Base-by-base conservation (phyloP, 306 rosid genomes). In the Quercus variabilis region DNA sequence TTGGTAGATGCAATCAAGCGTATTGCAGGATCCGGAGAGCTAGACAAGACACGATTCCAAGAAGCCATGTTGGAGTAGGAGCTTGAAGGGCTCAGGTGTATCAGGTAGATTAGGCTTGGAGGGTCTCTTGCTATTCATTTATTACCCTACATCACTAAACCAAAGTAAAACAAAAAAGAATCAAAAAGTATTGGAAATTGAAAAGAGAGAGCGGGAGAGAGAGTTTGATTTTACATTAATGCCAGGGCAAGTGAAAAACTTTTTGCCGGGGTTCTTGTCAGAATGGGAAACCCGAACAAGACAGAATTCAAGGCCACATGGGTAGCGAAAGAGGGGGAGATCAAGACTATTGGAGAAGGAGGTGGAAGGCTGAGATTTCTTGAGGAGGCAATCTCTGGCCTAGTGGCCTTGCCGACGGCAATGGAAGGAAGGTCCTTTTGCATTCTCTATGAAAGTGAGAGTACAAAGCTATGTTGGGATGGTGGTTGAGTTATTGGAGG, bases 251-350 rank as follows among this genome's bases (percentile, higher is more conserved):
- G 78, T 4, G 23, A 33, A 74, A 69, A 38, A 90, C 14, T 18
- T 3, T 23, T 64, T 80, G 5, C 46, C 80, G 2, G 5, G 5
- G 75, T 86, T 89, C 5, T 4, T 55, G 1, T 1, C 26, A 31
- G 6, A 46, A 0, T 0, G 5, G 33, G 84, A 17, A 19, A 8
- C 21, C 69, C 17, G 79, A 4, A 77, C 60, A 12, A 10, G 19
- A 56, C 89, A 89, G 11, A 43, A 1, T n/a, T 83, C 89, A 5
- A 83, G 77, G 12, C 87, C 88, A 17, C 87, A 74, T 15, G 73
- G 81, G 77, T 91, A 87, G 28, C 12, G 46, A 46, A 87, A 75
- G 57, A 4, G 31, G 20, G 76, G 57, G 55, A 19, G 33, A 38
- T 55, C 10, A 31, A 25, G 14, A 19, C 6, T 17, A 15, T 35